A percentile compares a stretch with the other conserved stretches of the same genome.
phyloP scores from a whole-genome alignment of 2,329 filamentous ascomycete genomes.

The Claviceps sp. region DNA sequence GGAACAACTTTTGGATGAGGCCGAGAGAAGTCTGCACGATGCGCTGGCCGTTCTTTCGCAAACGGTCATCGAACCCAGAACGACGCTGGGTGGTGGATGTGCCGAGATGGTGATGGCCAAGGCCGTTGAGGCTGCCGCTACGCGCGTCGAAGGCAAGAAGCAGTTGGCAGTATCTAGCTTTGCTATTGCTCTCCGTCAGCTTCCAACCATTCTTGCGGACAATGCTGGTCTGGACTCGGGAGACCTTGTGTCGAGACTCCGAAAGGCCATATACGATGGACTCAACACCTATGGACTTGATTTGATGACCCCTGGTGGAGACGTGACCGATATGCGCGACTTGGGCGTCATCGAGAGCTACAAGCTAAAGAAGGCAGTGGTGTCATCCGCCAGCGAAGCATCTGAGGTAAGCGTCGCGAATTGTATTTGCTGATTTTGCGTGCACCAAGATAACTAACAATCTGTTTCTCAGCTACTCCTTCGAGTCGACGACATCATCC shows the following conservation, averaged over 20 bases:
- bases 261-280: constrained; percentile 90
- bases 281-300: constrained; percentile 88
- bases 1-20: constrained; percentile 92
- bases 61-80: constrained; percentile 86
- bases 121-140: constrained; percentile 85
- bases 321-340: constrained; percentile 91
- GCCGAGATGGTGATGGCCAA: constrained; percentile 99
- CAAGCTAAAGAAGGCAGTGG: constrained; percentile 97
- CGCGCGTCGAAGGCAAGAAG: constrained; percentile 93
- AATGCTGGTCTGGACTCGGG: constrained; percentile 94
- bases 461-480: constrained; percentile 53
- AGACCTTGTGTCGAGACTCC: constrained; percentile 79
- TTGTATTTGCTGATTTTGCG: background rate
- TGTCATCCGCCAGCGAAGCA: constrained; percentile 89
- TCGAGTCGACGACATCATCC: constrained; percentile 95
- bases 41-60: constrained; percentile 92
- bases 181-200: constrained; percentile 74
- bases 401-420: constrained; percentile 62
- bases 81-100: constrained; percentile 87
- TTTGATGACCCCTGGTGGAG: constrained; percentile 75
- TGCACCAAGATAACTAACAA: background rate
- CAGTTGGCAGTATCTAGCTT: constrained; percentile 87
- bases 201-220: constrained; percentile 93
- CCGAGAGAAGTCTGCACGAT: constrained; percentile 90
- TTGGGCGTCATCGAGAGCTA: constrained; percentile 93